A percentile compares a stretch with the other conserved stretches of the same genome.
phyloP scores from a whole-genome alignment of 116 monocot genomes.

The Dioscorea cayenensis region DNA sequence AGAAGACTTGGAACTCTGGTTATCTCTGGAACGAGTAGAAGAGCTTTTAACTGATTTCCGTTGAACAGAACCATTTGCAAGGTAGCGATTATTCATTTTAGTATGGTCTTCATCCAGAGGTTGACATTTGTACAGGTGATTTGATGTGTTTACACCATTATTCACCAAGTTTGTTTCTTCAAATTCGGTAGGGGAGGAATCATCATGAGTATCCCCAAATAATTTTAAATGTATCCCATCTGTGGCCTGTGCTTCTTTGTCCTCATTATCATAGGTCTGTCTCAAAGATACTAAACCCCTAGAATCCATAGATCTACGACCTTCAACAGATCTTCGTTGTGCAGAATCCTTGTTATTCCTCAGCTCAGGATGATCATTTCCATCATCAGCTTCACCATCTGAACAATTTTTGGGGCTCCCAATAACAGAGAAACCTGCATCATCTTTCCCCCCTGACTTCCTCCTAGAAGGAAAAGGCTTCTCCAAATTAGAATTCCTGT shows the following conservation, averaged over 20 bases:
- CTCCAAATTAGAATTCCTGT: slow-evolving; percentile 38
- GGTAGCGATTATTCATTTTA: slow-evolving; percentile 15
- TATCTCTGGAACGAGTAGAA: slow-evolving; percentile 20
- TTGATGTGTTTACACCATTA: slow-evolving; percentile 8
- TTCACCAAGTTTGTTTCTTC: slow-evolving; percentile 9
- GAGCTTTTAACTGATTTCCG: slow-evolving; percentile 25
- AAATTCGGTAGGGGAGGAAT: slow-evolving; percentile 18
- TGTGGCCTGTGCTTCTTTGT: slow-evolving; percentile 14
- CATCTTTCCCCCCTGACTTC: slow-evolving; percentile 30
- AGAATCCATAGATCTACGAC: slow-evolving; percentile 17
- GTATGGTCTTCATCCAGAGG: slow-evolving; percentile 12
- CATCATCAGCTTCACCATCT: slow-evolving; percentile 47
- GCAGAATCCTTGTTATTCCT: slow-evolving; percentile 16
- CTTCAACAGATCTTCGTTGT: slow-evolving; percentile 21
- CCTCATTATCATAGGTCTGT: slow-evolving; percentile 12
- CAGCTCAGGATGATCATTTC: slow-evolving; percentile 17
- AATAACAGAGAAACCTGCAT: slow-evolving; percentile 17
- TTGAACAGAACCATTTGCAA: slow-evolving; percentile 13
- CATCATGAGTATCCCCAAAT: slow-evolving; percentile 23
- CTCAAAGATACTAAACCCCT: slow-evolving; percentile 30
- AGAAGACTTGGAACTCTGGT: slow-evolving; percentile 21
- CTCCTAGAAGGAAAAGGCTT: slow-evolving; percentile 30
- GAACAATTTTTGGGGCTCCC: slow-evolving; percentile 44
- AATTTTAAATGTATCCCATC: slow-evolving; percentile 17
- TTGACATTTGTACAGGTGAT: slow-evolving; percentile 7